These are phyloP conservation scores for Trametes gibbosa DNA, from an alignment of 768 basidiomycete species.

Conservation along the genomic window DNA sequence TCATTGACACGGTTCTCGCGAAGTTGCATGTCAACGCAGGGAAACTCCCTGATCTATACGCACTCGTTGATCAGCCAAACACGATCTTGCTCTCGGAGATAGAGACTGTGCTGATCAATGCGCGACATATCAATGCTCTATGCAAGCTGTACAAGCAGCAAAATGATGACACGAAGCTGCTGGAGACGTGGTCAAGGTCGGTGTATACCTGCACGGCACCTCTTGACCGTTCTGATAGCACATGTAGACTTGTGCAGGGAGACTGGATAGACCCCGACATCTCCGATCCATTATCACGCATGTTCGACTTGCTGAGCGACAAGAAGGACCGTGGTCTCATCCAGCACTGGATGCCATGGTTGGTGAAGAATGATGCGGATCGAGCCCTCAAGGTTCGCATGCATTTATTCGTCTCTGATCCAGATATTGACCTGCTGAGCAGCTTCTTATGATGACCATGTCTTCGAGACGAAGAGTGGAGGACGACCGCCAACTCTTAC, in stretches of 20 bases:
- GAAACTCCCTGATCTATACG: constrained; percentile 59
- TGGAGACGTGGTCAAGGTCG: constrained; percentile 69
- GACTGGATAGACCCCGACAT: constrained; percentile 63
- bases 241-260: constrained; percentile 59
- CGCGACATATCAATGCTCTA: constrained; percentile 58
- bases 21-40: constrained; percentile 66
- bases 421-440: neutral
- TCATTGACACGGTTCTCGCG: constrained; percentile 79
- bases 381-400: constrained; percentile 63
- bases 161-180: constrained; percentile 57
- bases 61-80: constrained; percentile 54
- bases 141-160: constrained; percentile 57
- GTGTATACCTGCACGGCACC: constrained; percentile 23
- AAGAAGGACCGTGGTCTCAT: constrained; percentile 59
- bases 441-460: constrained; percentile 63
- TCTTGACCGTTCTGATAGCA: neutral
- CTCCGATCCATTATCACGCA: constrained; percentile 57
- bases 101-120: constrained; percentile 50
- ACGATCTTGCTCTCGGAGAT: constrained; percentile 57
- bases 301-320: constrained; percentile 54
- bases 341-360: constrained; percentile 80
- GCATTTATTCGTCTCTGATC: neutral
- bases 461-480: constrained; percentile 54
- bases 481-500: constrained; percentile 58
- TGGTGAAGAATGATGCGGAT: constrained; percentile 65